Evolutionary conservation across 257 asterid genomes (phyloP).

Genomic region (Euphrasia confusa): DNA sequence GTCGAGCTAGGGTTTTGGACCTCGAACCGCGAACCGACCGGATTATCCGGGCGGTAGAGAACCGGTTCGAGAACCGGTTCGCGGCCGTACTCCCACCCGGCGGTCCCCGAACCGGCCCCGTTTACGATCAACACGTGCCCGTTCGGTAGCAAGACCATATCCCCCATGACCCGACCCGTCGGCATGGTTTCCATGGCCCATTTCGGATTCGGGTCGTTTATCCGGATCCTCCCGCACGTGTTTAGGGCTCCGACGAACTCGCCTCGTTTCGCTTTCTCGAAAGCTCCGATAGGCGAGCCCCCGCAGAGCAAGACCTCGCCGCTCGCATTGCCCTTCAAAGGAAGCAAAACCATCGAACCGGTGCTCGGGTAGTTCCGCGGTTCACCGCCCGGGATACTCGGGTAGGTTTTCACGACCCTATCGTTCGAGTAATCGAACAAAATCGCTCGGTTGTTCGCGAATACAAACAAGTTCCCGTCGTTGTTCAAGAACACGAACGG

Average conservation of each 20-base stretch:
- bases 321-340: neutral
- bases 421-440: slow-evolving; percentile 30
- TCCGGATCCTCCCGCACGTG: slow-evolving; percentile 43
- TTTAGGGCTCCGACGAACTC: slow-evolving; percentile 47
- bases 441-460: slow-evolving; percentile 45
- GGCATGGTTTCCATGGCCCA: slow-evolving; percentile 59
- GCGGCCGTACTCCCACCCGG: slow-evolving; percentile 42
- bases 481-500: slow-evolving; percentile 44
- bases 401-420: slow-evolving; percentile 32
- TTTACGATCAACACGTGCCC: slow-evolving; percentile 42
- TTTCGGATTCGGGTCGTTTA: slow-evolving; percentile 34
- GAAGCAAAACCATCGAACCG: slow-evolving; percentile 4
- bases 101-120: slow-evolving; percentile 43
- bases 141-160: slow-evolving; percentile 43
- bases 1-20: slow-evolving; percentile 24
- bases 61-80: slow-evolving; percentile 36
- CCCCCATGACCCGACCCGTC: slow-evolving; percentile 46
- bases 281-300: slow-evolving; percentile 35
- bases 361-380: slow-evolving; percentile 38
- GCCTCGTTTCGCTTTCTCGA: neutral
- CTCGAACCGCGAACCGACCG: slow-evolving; percentile 37
- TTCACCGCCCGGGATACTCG: slow-evolving; percentile 41
- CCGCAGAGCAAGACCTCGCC: slow-evolving; percentile 36
- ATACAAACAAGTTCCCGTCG: slow-evolving; percentile 47
- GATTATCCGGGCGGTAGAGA: slow-evolving; percentile 29